Conservation (phyloP, 2,329 filamentous ascomycete genomes). For the Colletotrichum plurivorum region DNA sequence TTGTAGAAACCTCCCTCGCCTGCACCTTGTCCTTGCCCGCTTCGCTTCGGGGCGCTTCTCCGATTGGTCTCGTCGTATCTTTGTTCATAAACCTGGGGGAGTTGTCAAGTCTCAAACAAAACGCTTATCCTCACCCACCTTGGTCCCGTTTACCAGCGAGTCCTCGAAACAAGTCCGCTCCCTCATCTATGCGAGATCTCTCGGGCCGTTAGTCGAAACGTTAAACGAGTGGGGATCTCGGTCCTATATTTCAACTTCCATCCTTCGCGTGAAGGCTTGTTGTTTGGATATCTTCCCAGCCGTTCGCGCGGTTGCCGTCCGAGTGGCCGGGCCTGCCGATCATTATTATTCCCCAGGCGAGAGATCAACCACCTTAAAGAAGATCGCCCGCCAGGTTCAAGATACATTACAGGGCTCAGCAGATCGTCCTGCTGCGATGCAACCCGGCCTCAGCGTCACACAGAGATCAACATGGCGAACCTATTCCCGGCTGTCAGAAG, state of each 20-base stretch:
- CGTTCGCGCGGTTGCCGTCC: slow-evolving; percentile 28
- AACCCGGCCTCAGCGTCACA: slow-evolving; percentile 32
- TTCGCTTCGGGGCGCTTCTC: slow-evolving; percentile 15
- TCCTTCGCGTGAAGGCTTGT: slow-evolving; percentile 22
- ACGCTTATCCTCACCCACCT: slow-evolving; percentile 8
- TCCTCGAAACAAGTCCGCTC: slow-evolving; percentile 31
- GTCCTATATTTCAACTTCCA: slow-evolving; percentile 37
- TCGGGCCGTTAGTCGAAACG: slow-evolving; percentile 39
- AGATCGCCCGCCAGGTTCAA: slow-evolving; percentile 36
- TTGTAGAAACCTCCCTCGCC: slow-evolving; percentile 20
- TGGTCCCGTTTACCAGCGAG: slow-evolving; percentile 23
- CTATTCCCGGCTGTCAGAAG: slow-evolving; percentile 17
- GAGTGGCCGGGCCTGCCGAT: slow-evolving; percentile 32
- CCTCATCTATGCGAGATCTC: slow-evolving; percentile 38
- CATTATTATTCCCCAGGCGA: slow-evolving; percentile 22
- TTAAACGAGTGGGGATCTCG: slow-evolving; percentile 35
- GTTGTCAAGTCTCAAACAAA: slow-evolving; percentile 26
- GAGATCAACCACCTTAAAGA: slow-evolving; percentile 33
- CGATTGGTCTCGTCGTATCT: slow-evolving; percentile 22
- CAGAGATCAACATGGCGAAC: slow-evolving; percentile 34
- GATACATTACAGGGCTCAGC: slow-evolving; percentile 21
- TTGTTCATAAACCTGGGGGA: slow-evolving; percentile 27
- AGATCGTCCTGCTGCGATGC: slow-evolving; percentile 37
- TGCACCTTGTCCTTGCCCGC: slow-evolving; percentile 3
- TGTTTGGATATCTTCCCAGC: slow-evolving; percentile 7